These are phyloP conservation scores for Yamadazyma oceani DNA, from an alignment of 1,139 yeast genomes.

Conservation along the genomic window DNA sequence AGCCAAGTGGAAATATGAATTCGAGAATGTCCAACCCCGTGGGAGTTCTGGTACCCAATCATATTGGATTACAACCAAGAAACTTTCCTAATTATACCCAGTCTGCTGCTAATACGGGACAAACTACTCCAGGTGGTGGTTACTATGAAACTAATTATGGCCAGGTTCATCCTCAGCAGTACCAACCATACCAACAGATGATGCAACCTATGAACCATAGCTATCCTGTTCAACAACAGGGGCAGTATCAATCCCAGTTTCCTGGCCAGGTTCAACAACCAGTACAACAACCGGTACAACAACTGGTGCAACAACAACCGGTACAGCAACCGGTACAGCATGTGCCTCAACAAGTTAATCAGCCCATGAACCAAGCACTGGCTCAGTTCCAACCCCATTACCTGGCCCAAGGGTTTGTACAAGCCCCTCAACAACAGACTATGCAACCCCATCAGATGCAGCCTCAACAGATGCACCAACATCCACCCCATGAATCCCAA, in stretches of 20 bases:
- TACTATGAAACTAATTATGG: constrained; percentile 4
- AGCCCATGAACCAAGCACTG: constrained; percentile 6
- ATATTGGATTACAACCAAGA: not conserved
- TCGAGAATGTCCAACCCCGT: not conserved
- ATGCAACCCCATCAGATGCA: not conserved
- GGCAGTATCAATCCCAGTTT: constrained; percentile 11
- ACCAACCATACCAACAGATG: constrained; percentile 10
- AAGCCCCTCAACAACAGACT: constrained; percentile 4
- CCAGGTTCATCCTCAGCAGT: constrained; percentile 9
- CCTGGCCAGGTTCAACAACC: constrained; percentile 11
- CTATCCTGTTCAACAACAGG: constrained; percentile 11
- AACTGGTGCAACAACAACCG: constrained; percentile 13
- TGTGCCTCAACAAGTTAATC: not conserved
- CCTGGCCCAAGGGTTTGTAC: constrained; percentile 13
- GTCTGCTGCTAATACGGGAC: constrained; percentile 6
- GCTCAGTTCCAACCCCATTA: constrained; percentile 1
- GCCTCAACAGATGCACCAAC: constrained; percentile 7
- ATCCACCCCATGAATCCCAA: not conserved
- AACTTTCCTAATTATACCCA: constrained; percentile 2
- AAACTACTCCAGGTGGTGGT: constrained; percentile 6
- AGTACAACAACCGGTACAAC: constrained; percentile 12
- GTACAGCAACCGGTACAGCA: constrained; percentile 16
- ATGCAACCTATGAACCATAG: constrained; percentile 5
- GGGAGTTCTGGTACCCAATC: not conserved
- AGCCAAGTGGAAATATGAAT: not conserved